A percentile compares a stretch with the other conserved stretches of the same genome.
These are phyloP conservation scores for Neopestalotiopsis clavispora DNA, from an alignment of 2,329 filamentous ascomycete species.

Conservation along the genomic window DNA sequence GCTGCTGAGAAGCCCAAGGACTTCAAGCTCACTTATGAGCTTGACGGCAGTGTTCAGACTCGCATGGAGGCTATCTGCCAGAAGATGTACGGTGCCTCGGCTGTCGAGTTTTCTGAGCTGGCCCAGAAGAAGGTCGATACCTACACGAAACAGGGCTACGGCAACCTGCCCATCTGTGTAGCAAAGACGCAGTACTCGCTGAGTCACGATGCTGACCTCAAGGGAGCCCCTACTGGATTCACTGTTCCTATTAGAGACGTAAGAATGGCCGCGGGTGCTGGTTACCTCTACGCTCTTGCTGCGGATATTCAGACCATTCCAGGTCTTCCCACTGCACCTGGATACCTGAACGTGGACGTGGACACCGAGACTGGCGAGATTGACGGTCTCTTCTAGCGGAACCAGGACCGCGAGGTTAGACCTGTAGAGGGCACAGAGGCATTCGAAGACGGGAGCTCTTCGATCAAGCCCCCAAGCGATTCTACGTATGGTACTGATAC, in stretches of 20 bases:
- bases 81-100: conserved; percentile 91
- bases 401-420: neutral
- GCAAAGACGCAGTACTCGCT: conserved; percentile 99
- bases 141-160: conserved; percentile 90
- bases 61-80: conserved; percentile 90
- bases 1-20: conserved; percentile 84
- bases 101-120: conserved; percentile 90
- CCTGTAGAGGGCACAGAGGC: no score
- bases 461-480: no score
- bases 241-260: conserved; percentile 95
- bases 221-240: conserved; percentile 94
- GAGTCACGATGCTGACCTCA: conserved; percentile 89
- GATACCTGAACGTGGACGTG: conserved; percentile 92
- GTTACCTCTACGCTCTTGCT: conserved; percentile 91
- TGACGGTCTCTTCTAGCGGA: conserved; percentile 80
- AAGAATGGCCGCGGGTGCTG: conserved; percentile 89
- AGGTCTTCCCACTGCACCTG: conserved; percentile 90
- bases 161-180: conserved; percentile 91
- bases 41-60: conserved; percentile 79
- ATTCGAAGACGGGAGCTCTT: no score
- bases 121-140: conserved; percentile 96
- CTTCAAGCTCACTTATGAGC: conserved; percentile 84
- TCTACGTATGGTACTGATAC: no score
- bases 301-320: conserved; percentile 99
- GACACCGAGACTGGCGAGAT: conserved; percentile 85